These are phyloP conservation scores for Peterozyma xylosa DNA, from an alignment of 805 yeast genomes.

Conservation along the genomic window DNA sequence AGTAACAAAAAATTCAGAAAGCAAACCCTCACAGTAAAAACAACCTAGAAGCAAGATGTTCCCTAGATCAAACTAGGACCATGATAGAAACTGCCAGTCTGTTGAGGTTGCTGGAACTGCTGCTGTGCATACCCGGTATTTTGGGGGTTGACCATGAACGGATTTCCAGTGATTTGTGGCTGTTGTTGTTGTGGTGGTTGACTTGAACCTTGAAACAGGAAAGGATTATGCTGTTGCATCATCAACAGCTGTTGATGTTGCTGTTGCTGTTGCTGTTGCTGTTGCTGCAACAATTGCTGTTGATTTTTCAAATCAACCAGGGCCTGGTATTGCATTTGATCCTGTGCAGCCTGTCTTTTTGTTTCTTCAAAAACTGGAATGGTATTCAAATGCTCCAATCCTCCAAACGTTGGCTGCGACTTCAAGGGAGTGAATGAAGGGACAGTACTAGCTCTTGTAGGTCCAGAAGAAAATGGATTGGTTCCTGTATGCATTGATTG, in stretches of 20 bases:
- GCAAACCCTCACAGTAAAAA: no score
- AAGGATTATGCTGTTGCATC: background rate
- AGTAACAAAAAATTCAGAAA: background rate
- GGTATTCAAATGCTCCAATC: conserved; percentile 49
- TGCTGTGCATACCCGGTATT: background rate
- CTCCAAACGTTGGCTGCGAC: conserved; percentile 54
- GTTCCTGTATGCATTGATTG: conserved; percentile 29
- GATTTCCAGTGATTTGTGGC: conserved; percentile 6
- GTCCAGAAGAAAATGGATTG: conserved; percentile 43
- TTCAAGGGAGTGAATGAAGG: conserved; percentile 21
- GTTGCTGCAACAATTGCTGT: conserved; percentile 17
- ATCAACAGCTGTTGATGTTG: conserved; percentile 9
- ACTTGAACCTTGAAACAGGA: background rate
- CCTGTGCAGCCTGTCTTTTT: conserved; percentile 13
- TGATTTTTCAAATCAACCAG: conserved; percentile 12
- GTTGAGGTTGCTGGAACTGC: background rate
- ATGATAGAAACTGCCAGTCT: background rate
- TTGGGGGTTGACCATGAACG: conserved; percentile 1
- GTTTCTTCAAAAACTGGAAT: conserved; percentile 54
- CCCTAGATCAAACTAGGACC: background rate
- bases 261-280: conserved; percentile 13
- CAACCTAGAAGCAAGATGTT: no score
- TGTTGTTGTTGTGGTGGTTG: background rate
- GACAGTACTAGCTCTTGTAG: conserved; percentile 15
- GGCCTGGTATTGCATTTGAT: conserved; percentile 12